Conservation (phyloP, 805 yeast genomes). For the Ascoidea rubescens region DNA sequence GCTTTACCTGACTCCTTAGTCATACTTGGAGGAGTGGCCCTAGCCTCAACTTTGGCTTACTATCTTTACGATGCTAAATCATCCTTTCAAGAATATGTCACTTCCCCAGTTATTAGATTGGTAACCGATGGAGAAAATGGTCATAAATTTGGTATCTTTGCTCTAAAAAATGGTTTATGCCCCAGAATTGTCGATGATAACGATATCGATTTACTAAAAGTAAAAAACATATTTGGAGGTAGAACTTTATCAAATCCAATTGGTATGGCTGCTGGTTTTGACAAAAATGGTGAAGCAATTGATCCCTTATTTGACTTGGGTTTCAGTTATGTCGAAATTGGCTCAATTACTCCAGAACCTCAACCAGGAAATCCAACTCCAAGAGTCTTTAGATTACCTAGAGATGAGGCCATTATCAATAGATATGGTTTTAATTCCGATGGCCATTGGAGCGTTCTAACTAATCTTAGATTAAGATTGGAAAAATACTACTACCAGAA, state of each 20-base stretch:
- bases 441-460: slow-evolving; percentile 68
- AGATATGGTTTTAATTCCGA: slow-evolving; percentile 90
- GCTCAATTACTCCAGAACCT: slow-evolving; percentile 83
- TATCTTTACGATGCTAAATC: slow-evolving; percentile 69
- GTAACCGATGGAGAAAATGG: slow-evolving; percentile 77
- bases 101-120: slow-evolving; percentile 63
- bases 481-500: slow-evolving; percentile 20
- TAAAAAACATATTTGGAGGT: slow-evolving; percentile 42
- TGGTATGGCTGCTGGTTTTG: slow-evolving; percentile 93
- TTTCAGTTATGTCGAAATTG: slow-evolving; percentile 83
- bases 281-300: slow-evolving; percentile 84
- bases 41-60: slow-evolving; percentile 14
- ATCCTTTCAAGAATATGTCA: slow-evolving; percentile 64
- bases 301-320: slow-evolving; percentile 70
- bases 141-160: slow-evolving; percentile 60
- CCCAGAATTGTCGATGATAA: slow-evolving; percentile 47
- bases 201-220: slow-evolving; percentile 33
- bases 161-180: slow-evolving; percentile 52
- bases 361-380: slow-evolving; percentile 95
- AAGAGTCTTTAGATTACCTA: slow-evolving; percentile 72
- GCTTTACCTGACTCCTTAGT: not conserved
- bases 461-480: slow-evolving; percentile 53
- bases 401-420: slow-evolving; percentile 85
- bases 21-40: not conserved
- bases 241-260: slow-evolving; percentile 56